A percentile compares a stretch with the other conserved stretches of the same genome.
Conservation (phyloP, 495 filamentous ascomycete genomes). For the Trichocladium antarcticum region DNA sequence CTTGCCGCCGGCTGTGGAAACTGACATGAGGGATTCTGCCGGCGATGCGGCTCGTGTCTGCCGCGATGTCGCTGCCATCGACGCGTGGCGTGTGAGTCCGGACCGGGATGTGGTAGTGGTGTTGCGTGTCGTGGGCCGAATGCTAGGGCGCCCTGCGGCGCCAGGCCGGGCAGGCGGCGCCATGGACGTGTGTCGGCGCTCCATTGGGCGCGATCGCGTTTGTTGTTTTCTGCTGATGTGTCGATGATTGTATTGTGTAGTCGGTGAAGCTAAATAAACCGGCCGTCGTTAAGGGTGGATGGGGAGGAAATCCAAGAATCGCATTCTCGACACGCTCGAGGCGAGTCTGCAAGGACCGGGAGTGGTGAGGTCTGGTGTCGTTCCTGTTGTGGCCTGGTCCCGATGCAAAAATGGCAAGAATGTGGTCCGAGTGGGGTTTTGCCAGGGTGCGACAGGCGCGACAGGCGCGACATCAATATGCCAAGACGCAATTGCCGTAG, state of each 20-base stretch:
- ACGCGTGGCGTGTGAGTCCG: conserved; percentile 10
- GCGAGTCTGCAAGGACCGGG: background rate
- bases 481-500: conserved; percentile 6
- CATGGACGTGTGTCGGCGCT: conserved; percentile 24
- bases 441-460: background rate
- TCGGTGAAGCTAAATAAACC: conserved; percentile 1
- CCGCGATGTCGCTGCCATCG: conserved; percentile 23
- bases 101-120: conserved; percentile 5
- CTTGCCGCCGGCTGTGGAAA: conserved; percentile 48
- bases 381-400: background rate
- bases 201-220: conserved; percentile 23
- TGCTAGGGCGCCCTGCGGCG: conserved; percentile 16
- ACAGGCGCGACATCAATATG: conserved; percentile 13
- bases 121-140: conserved; percentile 23
- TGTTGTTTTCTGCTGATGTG: background rate
- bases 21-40: conserved; percentile 49
- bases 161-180: conserved; percentile 10
- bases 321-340: background rate
- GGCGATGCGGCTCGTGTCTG: conserved; percentile 46
- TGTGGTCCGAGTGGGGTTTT: conserved; percentile 2
- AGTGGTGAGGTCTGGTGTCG: background rate
- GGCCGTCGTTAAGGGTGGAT: no score
- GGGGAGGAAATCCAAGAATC: background rate
- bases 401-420: conserved; percentile 8
- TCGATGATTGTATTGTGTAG: background rate